Conservation (phyloP, 164 flowering plant species). For the Sextonia rubra region DNA sequence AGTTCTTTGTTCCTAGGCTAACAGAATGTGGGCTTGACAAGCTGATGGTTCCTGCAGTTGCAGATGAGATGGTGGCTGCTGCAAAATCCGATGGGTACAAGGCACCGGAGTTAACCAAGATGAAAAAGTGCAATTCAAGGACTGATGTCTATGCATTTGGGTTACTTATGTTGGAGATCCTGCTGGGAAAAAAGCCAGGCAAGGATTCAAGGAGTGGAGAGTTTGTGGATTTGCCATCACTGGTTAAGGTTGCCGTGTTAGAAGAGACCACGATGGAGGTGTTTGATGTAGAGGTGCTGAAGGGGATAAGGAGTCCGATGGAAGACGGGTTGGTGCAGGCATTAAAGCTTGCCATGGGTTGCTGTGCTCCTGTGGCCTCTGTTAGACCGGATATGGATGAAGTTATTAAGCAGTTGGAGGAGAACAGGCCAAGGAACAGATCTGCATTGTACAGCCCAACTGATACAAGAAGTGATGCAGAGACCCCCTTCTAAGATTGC, state of each 20-base stretch:
- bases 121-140: slow-evolving; percentile 88
- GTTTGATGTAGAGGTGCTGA: slow-evolving; percentile 78
- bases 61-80: slow-evolving; percentile 76
- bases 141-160: slow-evolving; percentile 96
- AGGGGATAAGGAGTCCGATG: slow-evolving; percentile 91
- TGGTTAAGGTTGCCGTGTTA: slow-evolving; percentile 89
- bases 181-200: slow-evolving; percentile 87
- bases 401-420: slow-evolving; percentile 94
- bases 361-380: slow-evolving; percentile 92
- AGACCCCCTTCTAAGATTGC: slow-evolving; percentile 34
- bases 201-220: slow-evolving; percentile 54
- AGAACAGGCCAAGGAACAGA: slow-evolving; percentile 89
- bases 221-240: slow-evolving; percentile 71
- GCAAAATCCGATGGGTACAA: slow-evolving; percentile 89
- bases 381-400: slow-evolving; percentile 92
- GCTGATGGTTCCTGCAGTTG: slow-evolving; percentile 71
- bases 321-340: slow-evolving; percentile 97
- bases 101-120: slow-evolving; percentile 92
- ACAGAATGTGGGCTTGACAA: slow-evolving; percentile 93
- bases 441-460: slow-evolving; percentile 94
- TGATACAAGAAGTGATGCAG: slow-evolving; percentile 81
- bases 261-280: slow-evolving; percentile 98
- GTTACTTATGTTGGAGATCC: slow-evolving; percentile 73
- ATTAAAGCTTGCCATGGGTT: slow-evolving; percentile 98
- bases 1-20: slow-evolving; percentile 72